Evolutionary conservation across 2,329 filamentous ascomycete genomes (phyloP), one percentile per base, ranked within the genome.

Genomic region (Neofusicoccum sp.): DNA sequence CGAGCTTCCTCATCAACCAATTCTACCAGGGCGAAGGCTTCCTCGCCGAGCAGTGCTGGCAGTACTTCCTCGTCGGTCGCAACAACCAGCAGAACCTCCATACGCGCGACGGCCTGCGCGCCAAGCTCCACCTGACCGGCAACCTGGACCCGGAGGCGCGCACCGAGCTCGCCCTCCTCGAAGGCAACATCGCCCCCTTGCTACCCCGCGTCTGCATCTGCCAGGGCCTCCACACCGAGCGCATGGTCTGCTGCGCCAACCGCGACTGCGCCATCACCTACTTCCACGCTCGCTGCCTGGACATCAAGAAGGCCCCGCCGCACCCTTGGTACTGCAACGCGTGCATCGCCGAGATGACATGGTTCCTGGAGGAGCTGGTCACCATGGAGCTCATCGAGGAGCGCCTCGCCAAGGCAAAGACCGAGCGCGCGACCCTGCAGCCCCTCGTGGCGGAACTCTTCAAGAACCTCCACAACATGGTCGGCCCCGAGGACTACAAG

Each of bases 21-120:
- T 56, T 41, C 36, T 3, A 3, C 8, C 36, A 26, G 26, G 26
- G 26, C 36, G 51, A 56, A 26, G 51, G 54, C 16, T 26, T 26
- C 54, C 44, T 49, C 8, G 43, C 34, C 26, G 57, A 59, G 44
- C 57, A 59, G 26, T 34, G 31, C 44, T 48, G 43, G 57, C 57
- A 59, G n/a, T 59, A 12, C 14, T 33, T 31, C 44, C n/a, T 59
- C 2, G 9, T 49, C 26, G 44, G 43, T 14, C 44, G 43, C 7
- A 20, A 40, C 16, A 59, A 59, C 57, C 5, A 16, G n/a, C 24
- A 31, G 24, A 41, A 48, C 44, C 57, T 49, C 16, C 2, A 12
- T 14, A 31, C 44, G 11, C 57, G 44, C 24, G 43, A 49, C 43
- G 43, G 43, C 9, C 44, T 49, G 30, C 33, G 14, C 33, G n/a